phyloP scores from a whole-genome alignment of 176 grass and related monocot species.

The Raddia guianensis region DNA sequence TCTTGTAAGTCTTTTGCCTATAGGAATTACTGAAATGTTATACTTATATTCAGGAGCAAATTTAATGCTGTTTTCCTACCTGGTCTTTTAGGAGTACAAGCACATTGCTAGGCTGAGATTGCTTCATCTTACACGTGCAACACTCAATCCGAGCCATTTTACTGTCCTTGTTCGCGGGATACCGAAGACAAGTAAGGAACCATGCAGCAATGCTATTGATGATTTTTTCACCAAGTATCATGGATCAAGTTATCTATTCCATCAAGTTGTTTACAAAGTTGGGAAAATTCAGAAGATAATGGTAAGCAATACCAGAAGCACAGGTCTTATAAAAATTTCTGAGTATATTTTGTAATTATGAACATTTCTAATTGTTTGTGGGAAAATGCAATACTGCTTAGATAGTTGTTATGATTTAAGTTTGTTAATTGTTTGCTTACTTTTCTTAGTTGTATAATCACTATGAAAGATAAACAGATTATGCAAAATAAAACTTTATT shows the following conservation, averaged over 20 bases:
- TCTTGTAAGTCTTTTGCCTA: constrained; percentile 59
- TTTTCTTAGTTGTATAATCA: constrained; percentile 17
- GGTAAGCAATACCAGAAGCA: constrained; percentile 45
- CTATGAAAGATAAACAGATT: not conserved
- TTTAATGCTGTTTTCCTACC: not conserved
- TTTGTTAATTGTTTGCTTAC: not conserved
- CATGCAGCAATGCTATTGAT: constrained; percentile 59
- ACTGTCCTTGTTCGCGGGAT: constrained; percentile 83
- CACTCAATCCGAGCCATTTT: constrained; percentile 70
- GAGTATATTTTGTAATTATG: not conserved
- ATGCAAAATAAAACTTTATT: not conserved
- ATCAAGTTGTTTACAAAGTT: constrained; percentile 83
- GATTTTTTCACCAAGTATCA: constrained; percentile 92
- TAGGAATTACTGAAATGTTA: not conserved
- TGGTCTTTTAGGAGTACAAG: constrained; percentile 70
- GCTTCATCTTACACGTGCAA: constrained; percentile 60
- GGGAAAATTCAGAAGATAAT: constrained; percentile 95
- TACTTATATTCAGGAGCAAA: not conserved
- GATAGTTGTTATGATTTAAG: constrained; percentile 5
- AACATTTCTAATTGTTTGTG: constrained; percentile 19
- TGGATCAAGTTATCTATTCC: constrained; percentile 84
- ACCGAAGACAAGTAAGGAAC: constrained; percentile 64
- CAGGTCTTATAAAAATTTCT: not conserved
- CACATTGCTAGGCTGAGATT: constrained; percentile 74
- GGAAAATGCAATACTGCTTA: not conserved